Conservation (phyloP, 163 green algal species). For the Scenedesmus sp. region DNA sequence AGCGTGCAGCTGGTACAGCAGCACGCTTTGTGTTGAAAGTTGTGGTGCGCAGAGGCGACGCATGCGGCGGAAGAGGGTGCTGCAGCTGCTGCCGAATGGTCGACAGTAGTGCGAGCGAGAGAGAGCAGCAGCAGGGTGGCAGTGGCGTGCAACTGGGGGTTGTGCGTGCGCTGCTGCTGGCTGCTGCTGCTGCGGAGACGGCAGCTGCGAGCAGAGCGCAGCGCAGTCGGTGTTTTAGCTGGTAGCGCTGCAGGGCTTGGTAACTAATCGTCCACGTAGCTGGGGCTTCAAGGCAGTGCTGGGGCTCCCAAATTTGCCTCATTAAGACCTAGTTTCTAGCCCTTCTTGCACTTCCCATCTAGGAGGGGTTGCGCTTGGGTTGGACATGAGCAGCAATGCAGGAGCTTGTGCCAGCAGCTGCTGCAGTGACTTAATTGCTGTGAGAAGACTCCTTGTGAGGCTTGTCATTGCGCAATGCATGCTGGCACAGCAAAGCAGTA, state of each 20-base stretch:
- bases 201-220: background rate
- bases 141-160: background rate
- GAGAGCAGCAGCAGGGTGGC: background rate
- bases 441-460: too few species aligned
- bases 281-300: too few species aligned
- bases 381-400: too few species aligned
- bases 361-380: too few species aligned
- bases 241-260: background rate
- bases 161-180: background rate
- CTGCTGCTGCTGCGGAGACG: background rate
- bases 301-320: too few species aligned
- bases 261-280: conserved; percentile 9
- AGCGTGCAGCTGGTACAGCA: background rate
- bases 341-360: too few species aligned
- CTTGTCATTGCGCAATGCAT: too few species aligned
- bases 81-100: background rate
- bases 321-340: too few species aligned
- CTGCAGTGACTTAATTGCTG: too few species aligned
- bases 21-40: background rate
- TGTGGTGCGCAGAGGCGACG: background rate
- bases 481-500: too few species aligned
- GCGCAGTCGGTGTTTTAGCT: background rate
- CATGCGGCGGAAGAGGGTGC: background rate
- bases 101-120: background rate
- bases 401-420: too few species aligned